Base-by-base conservation (phyloP, 495 filamentous ascomycete genomes). In the Patellaria atrata region DNA sequence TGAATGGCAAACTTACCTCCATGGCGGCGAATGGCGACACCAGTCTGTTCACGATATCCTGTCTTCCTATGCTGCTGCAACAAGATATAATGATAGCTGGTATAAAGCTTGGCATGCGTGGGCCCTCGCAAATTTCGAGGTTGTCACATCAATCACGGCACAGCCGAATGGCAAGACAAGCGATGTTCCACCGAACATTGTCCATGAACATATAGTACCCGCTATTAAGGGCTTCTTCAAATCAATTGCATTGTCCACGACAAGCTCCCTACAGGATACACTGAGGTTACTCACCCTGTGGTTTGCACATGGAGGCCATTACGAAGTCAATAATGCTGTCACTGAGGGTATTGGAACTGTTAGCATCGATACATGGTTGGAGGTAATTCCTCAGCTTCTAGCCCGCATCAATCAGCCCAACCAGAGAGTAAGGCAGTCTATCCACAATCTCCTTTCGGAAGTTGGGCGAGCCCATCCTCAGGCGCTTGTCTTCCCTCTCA, bases 71-170 rank as follows among this genome's bases (percentile, higher is more conserved):
- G 70, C 74, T 12, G 79, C 83, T 30, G 89, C 89, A 5, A 96
- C 89, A 0, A 73, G 79, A 16, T 93, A 91, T 58, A 82, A 96
- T 44, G 74, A 77, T 28, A 75, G 78, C 35, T 99, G 86, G 67
- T 96, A 99, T 59, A 99, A 96, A 57, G 89, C 89, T 13, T 99
- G 89, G 89, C 89, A 99, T 54, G 75, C 89, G 3, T 99, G 91
- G 89, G 89, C 89, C n/a, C 61, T 96, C 26, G 89, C 91, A 12
- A 99, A 99, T 54, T 99, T 96, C 49, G 87, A 99, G 55, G 86
- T 96, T 25, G 86, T 96, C 17, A 92, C 82, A 35, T 70, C 78
- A 2, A 66, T 87, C 37, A 67, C 70, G 13, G 67, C 70, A 17
- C 59, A 75, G 29, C 62, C 63, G 7, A 77, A 72, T 43, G 64